These are phyloP conservation scores for Chlorella sorokiniana DNA, from an alignment of 139 green algal genomes.

Conservation along the genomic window DNA sequence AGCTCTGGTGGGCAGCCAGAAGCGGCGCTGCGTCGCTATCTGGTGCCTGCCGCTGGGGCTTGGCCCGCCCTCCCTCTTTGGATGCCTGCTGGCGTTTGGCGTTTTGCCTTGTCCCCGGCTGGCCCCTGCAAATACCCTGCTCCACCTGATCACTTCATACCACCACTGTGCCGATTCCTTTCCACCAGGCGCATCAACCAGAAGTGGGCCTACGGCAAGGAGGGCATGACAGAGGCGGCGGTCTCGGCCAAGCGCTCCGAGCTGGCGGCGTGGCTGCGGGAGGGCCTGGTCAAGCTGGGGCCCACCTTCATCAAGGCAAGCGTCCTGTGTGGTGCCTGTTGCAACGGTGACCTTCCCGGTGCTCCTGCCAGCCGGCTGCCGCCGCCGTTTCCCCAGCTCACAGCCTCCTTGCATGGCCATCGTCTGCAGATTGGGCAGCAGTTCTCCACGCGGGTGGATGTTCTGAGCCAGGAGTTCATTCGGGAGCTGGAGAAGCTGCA, in stretches of 20 bases:
- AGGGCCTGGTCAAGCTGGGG: constrained; percentile 83
- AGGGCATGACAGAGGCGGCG: constrained; percentile 59
- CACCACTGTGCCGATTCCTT: neutral
- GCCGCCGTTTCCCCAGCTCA: neutral
- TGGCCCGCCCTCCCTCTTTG: no score
- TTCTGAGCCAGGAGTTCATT: constrained; percentile 92
- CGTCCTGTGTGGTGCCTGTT: neutral
- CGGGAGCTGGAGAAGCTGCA: constrained; percentile 95
- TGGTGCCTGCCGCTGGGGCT: neutral
- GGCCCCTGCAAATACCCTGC: no score
- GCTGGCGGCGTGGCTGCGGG: constrained; percentile 91
- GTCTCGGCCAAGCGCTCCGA: constrained; percentile 58
- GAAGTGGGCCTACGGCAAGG: constrained; percentile 55
- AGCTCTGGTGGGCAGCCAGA: constrained; percentile 57
- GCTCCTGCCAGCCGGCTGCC: no score
- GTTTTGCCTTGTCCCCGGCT: no score
- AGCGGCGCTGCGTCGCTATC: neutral
- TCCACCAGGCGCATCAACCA: neutral
- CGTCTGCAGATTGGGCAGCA: constrained; percentile 83
- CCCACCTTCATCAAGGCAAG: constrained; percentile 87
- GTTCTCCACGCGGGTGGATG: constrained; percentile 75
- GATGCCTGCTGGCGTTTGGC: no score
- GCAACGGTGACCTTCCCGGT: no score
- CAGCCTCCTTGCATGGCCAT: neutral
- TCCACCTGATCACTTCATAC: neutral